Percentiles rank a stretch among this genome's conserved stretches.
Evolutionary conservation across 495 filamentous ascomycete genomes (phyloP).

Genomic region (Xylaria longipes): DNA sequence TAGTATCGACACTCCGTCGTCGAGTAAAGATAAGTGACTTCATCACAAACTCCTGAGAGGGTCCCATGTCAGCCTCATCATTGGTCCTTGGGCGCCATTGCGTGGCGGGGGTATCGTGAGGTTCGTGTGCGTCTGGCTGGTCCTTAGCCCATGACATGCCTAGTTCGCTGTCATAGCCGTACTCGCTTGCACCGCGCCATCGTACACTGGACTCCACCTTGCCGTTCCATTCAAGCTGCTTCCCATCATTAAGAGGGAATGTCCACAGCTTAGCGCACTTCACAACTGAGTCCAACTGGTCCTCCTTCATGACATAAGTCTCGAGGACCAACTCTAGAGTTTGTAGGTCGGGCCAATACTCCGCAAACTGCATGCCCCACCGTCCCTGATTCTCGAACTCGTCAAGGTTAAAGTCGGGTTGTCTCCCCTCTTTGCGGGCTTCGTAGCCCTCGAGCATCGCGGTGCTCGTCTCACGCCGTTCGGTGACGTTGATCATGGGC

Average conservation of each 20-base stretch:
- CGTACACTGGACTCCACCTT: slow-evolving; percentile 21
- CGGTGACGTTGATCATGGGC: slow-evolving; percentile 40
- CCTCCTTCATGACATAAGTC: slow-evolving; percentile 32
- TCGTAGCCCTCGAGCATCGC: slow-evolving; percentile 37
- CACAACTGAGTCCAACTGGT: slow-evolving; percentile 36
- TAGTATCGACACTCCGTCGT: slow-evolving; percentile 6
- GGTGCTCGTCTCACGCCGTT: slow-evolving; percentile 15
- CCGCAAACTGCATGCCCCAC: slow-evolving; percentile 35
- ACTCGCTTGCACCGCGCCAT: slow-evolving; percentile 34
- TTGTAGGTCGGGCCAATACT: slow-evolving; percentile 38
- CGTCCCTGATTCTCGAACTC: slow-evolving; percentile 36
- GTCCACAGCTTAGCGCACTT: slow-evolving; percentile 41
- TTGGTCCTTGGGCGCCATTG: slow-evolving; percentile 6
- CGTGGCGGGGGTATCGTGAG: not conserved
- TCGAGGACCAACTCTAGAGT: slow-evolving; percentile 37
- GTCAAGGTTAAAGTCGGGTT: slow-evolving; percentile 37
- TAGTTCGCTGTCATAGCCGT: slow-evolving; percentile 27
- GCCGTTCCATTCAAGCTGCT: slow-evolving; percentile 33
- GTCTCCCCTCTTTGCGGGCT: slow-evolving; percentile 31
- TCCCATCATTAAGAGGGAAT: slow-evolving; percentile 33
- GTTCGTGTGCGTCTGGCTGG: not conserved
- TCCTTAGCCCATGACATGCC: slow-evolving; percentile 21
- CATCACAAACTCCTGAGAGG: slow-evolving; percentile 21
- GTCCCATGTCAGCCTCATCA: not conserved
- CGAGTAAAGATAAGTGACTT: slow-evolving; percentile 23